Conservation (phyloP, 1,139 yeast genomes). For the Scheffersomyces illinoinensis region DNA sequence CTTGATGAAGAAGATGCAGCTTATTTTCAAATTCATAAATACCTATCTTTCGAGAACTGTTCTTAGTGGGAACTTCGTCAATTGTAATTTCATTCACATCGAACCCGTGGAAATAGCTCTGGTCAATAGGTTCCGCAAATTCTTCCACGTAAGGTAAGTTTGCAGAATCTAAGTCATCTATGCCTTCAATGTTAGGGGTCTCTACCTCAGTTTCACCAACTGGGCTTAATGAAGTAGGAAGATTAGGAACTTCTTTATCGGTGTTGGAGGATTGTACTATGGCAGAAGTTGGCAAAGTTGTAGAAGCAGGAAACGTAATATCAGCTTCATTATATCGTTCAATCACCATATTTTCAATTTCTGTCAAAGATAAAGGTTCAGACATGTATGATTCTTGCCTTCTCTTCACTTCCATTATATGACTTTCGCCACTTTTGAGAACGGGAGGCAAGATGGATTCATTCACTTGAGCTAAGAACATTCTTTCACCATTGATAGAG, state of each 20-base stretch:
- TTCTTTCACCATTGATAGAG: slow-evolving; percentile 34
- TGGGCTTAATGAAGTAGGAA: slow-evolving; percentile 8
- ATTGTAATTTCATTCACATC: slow-evolving; percentile 21
- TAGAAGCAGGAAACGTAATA: background rate
- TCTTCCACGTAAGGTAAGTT: slow-evolving; percentile 26
- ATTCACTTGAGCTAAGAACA: slow-evolving; percentile 31
- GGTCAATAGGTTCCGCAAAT: slow-evolving; percentile 25
- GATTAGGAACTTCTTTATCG: background rate
- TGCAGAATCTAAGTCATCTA: slow-evolving; percentile 10
- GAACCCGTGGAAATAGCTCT: slow-evolving; percentile 22
- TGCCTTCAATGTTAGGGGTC: background rate
- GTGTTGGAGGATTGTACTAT: background rate
- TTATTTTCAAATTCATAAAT: background rate
- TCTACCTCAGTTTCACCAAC: slow-evolving; percentile 12
- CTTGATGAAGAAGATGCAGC: background rate
- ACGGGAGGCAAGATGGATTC: slow-evolving; percentile 40
- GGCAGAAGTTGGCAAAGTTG: background rate
- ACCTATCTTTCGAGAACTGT: slow-evolving; percentile 4
- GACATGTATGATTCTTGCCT: slow-evolving; percentile 15
- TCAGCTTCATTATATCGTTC: background rate
- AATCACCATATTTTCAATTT: background rate
- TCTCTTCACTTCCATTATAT: slow-evolving; percentile 29
- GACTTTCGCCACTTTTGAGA: slow-evolving; percentile 34
- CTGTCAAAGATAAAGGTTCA: background rate
- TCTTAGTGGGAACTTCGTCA: background rate